These are phyloP conservation scores for Aciculosporium take DNA, from an alignment of 2,329 filamentous ascomycete genomes.

Conservation along the genomic window DNA sequence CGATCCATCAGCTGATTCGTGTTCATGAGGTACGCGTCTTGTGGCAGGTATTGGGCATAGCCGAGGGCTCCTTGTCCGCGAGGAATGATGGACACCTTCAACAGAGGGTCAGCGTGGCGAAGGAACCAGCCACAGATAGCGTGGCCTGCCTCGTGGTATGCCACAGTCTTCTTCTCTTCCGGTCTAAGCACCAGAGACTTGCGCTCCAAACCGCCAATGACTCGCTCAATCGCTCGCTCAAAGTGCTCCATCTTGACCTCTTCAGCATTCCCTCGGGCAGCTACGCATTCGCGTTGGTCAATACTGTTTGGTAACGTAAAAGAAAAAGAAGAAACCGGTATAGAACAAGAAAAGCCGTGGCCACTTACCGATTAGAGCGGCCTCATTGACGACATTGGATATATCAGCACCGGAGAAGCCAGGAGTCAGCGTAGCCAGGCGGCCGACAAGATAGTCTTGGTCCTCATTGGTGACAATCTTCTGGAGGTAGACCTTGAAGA, in stretches of 20 bases:
- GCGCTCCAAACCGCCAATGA: conserved; percentile 92
- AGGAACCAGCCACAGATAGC: conserved; percentile 98
- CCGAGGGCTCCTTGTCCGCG: conserved; percentile 86
- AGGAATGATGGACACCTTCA: conserved; percentile 97
- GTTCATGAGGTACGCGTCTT: conserved; percentile 91
- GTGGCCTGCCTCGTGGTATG: conserved; percentile 96
- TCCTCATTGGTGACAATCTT: conserved; percentile 93
- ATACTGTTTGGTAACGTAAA: background rate
- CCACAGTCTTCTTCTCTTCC: conserved; percentile 87
- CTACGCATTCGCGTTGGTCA: conserved; percentile 30
- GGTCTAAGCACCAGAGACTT: conserved; percentile 89
- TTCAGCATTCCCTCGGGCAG: conserved; percentile 68
- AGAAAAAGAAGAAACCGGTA: conserved; percentile 15
- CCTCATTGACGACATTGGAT: conserved; percentile 96
- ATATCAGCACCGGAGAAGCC: conserved; percentile 97
- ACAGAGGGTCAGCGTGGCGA: conserved; percentile 84
- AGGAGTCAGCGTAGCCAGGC: conserved; percentile 81
- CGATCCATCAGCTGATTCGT: conserved; percentile 94
- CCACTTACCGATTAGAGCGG: conserved; percentile 76
- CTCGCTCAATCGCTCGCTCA: conserved; percentile 93
- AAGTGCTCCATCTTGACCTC: conserved; percentile 82
- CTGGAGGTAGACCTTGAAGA: conserved; percentile 85
- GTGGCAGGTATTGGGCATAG: conserved; percentile 93
- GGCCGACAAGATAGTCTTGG: conserved; percentile 71
- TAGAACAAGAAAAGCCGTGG: background rate